Evolutionary conservation across 768 basidiomycete species (phyloP).

Genomic region (Suillus americanus): DNA sequence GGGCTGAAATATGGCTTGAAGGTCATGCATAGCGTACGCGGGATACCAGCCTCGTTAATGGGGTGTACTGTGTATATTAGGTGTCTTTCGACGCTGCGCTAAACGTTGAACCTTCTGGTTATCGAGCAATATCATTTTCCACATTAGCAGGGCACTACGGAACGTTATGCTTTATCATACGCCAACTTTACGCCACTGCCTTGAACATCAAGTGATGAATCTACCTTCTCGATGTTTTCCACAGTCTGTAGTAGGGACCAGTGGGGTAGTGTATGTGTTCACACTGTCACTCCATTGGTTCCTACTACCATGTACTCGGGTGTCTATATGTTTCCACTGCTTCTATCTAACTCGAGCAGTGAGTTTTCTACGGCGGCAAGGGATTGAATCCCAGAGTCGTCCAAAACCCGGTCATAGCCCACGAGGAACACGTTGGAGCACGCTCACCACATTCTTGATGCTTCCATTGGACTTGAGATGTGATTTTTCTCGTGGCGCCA

Average conservation of each 20-base stretch:
- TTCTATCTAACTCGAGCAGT: neutral
- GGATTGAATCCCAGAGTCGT: neutral
- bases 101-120: neutral
- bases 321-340: neutral
- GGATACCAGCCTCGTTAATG: neutral
- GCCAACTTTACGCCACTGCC: neutral
- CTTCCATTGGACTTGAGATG: neutral
- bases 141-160: neutral
- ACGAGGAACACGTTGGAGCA: neutral
- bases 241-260: neutral
- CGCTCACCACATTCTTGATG: neutral
- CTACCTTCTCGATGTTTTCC: neutral
- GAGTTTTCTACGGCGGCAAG: neutral
- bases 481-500: neutral
- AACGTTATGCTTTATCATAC: neutral
- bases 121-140: neutral
- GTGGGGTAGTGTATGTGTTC: neutral
- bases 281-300: neutral
- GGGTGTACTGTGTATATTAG: neutral
- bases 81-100: neutral
- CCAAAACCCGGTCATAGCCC: neutral
- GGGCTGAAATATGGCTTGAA: neutral
- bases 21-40: neutral
- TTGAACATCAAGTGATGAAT: neutral
- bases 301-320: neutral